These are phyloP conservation scores for Cyberlindnera sargentensis DNA, from an alignment of 805 yeast species.

Conservation along the genomic window DNA sequence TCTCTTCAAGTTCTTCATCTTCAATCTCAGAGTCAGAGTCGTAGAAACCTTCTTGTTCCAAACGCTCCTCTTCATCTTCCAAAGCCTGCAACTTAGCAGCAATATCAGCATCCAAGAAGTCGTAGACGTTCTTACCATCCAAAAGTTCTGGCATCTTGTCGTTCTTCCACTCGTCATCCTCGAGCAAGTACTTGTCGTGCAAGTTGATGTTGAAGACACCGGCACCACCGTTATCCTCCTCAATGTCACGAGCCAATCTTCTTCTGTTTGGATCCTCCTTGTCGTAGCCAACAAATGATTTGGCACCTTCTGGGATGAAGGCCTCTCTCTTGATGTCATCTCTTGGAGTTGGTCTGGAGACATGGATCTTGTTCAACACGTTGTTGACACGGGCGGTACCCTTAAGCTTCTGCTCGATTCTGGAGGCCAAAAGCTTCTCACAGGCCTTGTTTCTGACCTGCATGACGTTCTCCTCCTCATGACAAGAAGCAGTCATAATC, in stretches of 20 bases:
- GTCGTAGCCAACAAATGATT: slow-evolving; percentile 59
- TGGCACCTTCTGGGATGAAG: slow-evolving; percentile 72
- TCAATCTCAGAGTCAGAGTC: slow-evolving; percentile 73
- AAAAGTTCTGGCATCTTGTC: slow-evolving; percentile 95
- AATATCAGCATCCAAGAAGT: slow-evolving; percentile 94
- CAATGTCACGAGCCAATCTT: slow-evolving; percentile 78
- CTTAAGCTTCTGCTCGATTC: slow-evolving; percentile 95
- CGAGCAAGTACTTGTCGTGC: slow-evolving; percentile 86
- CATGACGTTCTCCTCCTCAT: slow-evolving; percentile 92
- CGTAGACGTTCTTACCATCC: slow-evolving; percentile 95
- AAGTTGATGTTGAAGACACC: slow-evolving; percentile 94
- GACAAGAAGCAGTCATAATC: slow-evolving; percentile 88
- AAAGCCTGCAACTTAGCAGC: slow-evolving; percentile 87
- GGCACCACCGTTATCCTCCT: slow-evolving; percentile 95
- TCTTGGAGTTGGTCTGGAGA: slow-evolving; percentile 81
- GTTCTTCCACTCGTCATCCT: slow-evolving; percentile 96
- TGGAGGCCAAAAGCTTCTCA: slow-evolving; percentile 88
- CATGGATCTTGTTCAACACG: slow-evolving; percentile 92
- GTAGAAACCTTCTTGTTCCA: slow-evolving; percentile 92
- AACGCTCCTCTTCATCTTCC: slow-evolving; percentile 94
- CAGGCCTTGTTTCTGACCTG: slow-evolving; percentile 94
- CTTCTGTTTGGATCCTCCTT: slow-evolving; percentile 76
- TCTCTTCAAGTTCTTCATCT: slow-evolving; percentile 61
- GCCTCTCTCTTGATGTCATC: slow-evolving; percentile 81
- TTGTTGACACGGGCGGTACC: slow-evolving; percentile 83